Conservation (phyloP, 2,329 filamentous ascomycete species). For the Penicillium olsonii region DNA sequence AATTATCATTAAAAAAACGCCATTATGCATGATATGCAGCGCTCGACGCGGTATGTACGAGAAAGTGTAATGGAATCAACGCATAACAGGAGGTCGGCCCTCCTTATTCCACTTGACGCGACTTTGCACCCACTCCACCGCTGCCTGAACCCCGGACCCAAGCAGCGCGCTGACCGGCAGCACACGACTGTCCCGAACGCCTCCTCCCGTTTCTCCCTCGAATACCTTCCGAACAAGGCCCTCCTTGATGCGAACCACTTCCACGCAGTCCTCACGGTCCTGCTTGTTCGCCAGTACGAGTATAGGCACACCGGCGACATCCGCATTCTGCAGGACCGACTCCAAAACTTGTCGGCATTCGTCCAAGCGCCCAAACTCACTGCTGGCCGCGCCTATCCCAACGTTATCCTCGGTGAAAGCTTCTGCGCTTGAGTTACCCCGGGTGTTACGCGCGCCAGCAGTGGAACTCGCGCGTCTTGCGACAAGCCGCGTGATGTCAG, state of each 20-base stretch:
- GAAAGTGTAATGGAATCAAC: constrained; percentile 54
- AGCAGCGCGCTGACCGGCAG: constrained; percentile 87
- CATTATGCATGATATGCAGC: constrained; percentile 18
- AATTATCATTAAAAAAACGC: constrained; percentile 20
- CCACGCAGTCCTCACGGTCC: constrained; percentile 94
- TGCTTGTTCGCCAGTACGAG: constrained; percentile 96
- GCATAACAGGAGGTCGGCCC: constrained; percentile 85
- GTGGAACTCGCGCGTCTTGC: constrained; percentile 30
- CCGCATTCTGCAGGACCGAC: constrained; percentile 81
- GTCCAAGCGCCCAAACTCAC: constrained; percentile 62
- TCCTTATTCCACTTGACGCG: constrained; percentile 97
- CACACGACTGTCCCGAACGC: constrained; percentile 86
- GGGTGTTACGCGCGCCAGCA: constrained; percentile 19
- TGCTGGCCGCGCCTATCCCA: constrained; percentile 37
- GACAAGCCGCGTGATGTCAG: constrained; percentile 60
- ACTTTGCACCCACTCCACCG: constrained; percentile 93
- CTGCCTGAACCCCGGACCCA: constrained; percentile 80
- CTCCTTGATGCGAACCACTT: constrained; percentile 97
- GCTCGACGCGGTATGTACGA: constrained; percentile 6
- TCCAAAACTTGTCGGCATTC: constrained; percentile 90
- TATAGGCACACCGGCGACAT: constrained; percentile 88
- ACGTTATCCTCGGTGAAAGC: constrained; percentile 37
- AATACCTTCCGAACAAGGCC: constrained; percentile 93
- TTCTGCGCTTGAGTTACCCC: constrained; percentile 9
- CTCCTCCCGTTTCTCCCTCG: constrained; percentile 85